These are phyloP conservation scores for Leccinum pachyderme DNA, from an alignment of 1,284 basidiomycete genomes.

Conservation along the genomic window DNA sequence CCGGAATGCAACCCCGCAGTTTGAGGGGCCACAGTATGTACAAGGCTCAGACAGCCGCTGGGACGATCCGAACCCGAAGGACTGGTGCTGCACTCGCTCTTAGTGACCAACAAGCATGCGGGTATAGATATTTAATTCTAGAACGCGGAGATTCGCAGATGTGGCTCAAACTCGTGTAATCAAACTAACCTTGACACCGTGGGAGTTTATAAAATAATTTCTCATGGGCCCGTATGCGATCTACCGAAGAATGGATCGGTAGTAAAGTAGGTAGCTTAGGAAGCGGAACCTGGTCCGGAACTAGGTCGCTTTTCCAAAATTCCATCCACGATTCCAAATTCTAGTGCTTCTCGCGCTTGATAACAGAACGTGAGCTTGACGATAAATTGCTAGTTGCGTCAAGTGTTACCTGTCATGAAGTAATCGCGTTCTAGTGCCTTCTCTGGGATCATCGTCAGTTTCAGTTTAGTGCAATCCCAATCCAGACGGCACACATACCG, in stretches of 20 bases:
- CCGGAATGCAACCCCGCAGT: constrained; percentile 30
- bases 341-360: constrained; percentile 78
- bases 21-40: constrained; percentile 21
- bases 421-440: constrained; percentile 89
- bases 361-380: constrained; percentile 20
- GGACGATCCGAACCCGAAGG: constrained; percentile 28
- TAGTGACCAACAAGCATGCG: background rate
- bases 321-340: constrained; percentile 89
- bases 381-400: constrained; percentile 15
- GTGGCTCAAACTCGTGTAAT: constrained; percentile 25
- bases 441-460: constrained; percentile 47
- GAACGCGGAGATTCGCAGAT: constrained; percentile 28
- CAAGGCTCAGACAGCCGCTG: background rate
- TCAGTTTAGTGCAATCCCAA: constrained; percentile 16
- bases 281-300: constrained; percentile 35
- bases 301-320: constrained; percentile 74
- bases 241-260: constrained; percentile 4
- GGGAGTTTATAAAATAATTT: constrained; percentile 18
- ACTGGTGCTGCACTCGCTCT: constrained; percentile 4
- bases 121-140: constrained; percentile 15
- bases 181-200: constrained; percentile 16
- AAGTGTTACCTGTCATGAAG: constrained; percentile 81
- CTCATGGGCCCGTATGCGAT: constrained; percentile 9
- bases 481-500: constrained; percentile 48
- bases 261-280: constrained; percentile 14